These are phyloP conservation scores for Trypanosoma melophagium DNA, from an alignment of 208 protist species.

Conservation along the genomic window DNA sequence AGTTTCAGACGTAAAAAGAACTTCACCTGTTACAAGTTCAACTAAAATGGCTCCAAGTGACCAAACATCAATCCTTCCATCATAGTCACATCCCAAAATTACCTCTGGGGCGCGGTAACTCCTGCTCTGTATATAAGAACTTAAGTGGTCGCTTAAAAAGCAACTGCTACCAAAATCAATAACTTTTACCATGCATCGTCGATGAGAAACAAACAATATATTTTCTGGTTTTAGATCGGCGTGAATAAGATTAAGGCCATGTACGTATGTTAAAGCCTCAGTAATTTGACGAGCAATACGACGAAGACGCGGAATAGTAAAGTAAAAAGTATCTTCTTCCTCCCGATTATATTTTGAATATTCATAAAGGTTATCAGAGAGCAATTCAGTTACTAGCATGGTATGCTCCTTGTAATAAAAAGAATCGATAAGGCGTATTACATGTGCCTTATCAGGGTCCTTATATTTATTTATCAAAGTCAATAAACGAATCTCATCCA, in stretches of 20 bases:
- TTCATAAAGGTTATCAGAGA: constrained; percentile 96
- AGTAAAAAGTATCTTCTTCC: constrained; percentile 90
- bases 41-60: constrained; percentile 94
- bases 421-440: constrained; percentile 92
- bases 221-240: constrained; percentile 97
- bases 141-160: constrained; percentile 94
- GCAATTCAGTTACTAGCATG: constrained; percentile 95
- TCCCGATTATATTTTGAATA: constrained; percentile 95
- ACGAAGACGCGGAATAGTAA: constrained; percentile 90
- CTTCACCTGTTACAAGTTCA: constrained; percentile 92
- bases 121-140: constrained; percentile 93
- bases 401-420: constrained; percentile 98
- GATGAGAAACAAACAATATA: constrained; percentile 94
- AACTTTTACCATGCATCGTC: constrained; percentile 93
- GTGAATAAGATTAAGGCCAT: constrained; percentile 94
- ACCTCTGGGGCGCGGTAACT: constrained; percentile 94
- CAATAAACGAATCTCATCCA: constrained; percentile 97
- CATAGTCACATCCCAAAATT: constrained; percentile 93
- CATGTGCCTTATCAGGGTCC: constrained; percentile 86
- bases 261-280: constrained; percentile 89
- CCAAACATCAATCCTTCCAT: constrained; percentile 95
- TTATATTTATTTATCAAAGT: constrained; percentile 91
- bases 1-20: constrained; percentile 94
- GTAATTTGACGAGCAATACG: constrained; percentile 85
- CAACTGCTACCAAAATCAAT: constrained; percentile 96